These are phyloP conservation scores for Hypoxylon sp. DNA, from an alignment of 2,329 filamentous ascomycete genomes.

Conservation along the genomic window DNA sequence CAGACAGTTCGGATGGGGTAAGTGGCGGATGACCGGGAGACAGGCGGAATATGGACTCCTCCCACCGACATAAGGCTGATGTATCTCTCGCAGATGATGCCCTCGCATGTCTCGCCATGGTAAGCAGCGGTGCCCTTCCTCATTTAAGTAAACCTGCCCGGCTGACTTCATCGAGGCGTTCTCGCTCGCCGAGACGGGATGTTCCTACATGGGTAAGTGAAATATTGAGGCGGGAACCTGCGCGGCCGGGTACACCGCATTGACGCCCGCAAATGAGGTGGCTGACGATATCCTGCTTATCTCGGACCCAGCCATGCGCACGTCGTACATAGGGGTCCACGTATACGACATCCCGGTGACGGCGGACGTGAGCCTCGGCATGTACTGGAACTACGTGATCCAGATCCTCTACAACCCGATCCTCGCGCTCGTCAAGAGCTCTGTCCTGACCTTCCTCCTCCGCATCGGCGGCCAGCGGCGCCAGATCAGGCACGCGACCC, in stretches of 20 bases:
- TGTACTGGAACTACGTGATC: conserved; percentile 41
- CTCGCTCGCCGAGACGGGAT: conserved; percentile 35
- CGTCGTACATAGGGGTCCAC: conserved; percentile 31
- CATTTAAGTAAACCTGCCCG: not conserved
- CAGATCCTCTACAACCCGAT: conserved; percentile 45
- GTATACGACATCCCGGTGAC: conserved; percentile 32
- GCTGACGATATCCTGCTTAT: conserved; percentile 10
- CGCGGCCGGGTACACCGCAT: not conserved
- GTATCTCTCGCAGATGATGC: conserved; percentile 19
- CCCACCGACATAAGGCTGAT: conserved; percentile 8
- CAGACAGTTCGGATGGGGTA: conserved; percentile 39
- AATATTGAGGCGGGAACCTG: not conserved
- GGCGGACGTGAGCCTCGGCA: conserved; percentile 35
- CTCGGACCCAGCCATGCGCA: conserved; percentile 36
- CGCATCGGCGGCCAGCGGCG: conserved; percentile 42
- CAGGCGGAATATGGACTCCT: not conserved
- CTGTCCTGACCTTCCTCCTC: conserved; percentile 45
- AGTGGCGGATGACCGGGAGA: conserved; percentile 1
- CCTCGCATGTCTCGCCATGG: conserved; percentile 27
- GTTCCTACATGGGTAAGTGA: conserved; percentile 36
- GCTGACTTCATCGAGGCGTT: conserved; percentile 23
- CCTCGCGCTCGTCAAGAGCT: conserved; percentile 46
- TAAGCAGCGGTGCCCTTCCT: not conserved
- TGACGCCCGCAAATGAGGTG: not conserved
- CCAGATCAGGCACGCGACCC: conserved; percentile 38